Percentiles rank a stretch among this genome's conserved stretches.
Evolutionary conservation across 2,329 filamentous ascomycete genomes (phyloP).

Genomic region (Coleophoma eucalyptorum): DNA sequence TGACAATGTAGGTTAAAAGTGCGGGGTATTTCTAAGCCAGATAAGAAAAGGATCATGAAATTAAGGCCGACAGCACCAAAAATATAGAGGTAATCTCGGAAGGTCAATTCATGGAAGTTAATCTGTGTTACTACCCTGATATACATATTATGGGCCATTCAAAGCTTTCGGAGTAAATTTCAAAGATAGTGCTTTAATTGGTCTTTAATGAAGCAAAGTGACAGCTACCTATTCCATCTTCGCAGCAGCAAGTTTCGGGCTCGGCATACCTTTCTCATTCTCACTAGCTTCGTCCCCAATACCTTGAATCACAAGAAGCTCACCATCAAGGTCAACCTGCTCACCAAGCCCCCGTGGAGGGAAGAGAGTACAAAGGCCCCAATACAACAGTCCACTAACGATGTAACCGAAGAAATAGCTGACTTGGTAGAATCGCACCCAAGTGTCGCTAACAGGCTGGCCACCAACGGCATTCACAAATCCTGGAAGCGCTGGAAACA

Average conservation of each 20-base stretch:
- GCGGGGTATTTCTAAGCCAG: too few species aligned
- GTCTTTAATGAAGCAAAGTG: too few species aligned
- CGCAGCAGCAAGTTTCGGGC: neutral
- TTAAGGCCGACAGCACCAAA: too few species aligned
- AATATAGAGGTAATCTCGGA: too few species aligned
- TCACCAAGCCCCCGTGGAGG: constrained; percentile 3
- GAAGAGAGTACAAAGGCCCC: constrained; percentile 1
- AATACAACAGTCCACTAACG: constrained; percentile 6
- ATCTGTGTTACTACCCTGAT: too few species aligned
- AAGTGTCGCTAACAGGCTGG: constrained; percentile 1
- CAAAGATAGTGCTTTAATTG: too few species aligned
- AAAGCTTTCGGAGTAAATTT: too few species aligned
- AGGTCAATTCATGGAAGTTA: too few species aligned
- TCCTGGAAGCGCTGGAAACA: constrained; percentile 8
- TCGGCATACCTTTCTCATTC: neutral
- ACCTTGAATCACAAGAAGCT: neutral
- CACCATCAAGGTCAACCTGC: constrained; percentile 9
- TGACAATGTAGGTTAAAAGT: too few species aligned
- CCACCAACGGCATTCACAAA: constrained; percentile 8
- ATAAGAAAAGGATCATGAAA: too few species aligned
- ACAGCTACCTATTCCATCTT: too few species aligned
- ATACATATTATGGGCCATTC: too few species aligned
- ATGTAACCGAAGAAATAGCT: constrained; percentile 9
- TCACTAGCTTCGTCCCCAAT: neutral
- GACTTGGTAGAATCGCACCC: constrained; percentile 9